Evolutionary conservation across 2,329 filamentous ascomycete genomes (phyloP).

Genomic region (Neoscytalidium dimidiatum): DNA sequence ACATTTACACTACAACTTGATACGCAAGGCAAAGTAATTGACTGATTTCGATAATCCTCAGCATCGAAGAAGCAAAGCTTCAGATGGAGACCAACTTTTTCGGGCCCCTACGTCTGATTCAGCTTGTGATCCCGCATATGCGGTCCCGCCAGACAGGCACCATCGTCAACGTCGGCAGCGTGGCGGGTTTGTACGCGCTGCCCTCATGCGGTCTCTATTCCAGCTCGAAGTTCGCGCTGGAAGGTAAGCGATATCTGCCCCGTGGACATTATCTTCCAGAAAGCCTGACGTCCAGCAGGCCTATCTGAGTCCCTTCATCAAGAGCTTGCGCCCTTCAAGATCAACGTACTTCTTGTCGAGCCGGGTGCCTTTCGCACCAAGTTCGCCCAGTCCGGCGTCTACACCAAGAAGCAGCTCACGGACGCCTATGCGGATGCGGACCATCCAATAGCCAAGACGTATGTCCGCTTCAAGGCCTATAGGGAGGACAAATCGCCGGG

Average conservation of each 20-base stretch:
- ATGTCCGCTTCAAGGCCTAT: neutral
- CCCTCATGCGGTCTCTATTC: constrained; percentile 48
- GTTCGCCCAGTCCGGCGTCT: neutral
- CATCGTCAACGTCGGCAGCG: constrained; percentile 51
- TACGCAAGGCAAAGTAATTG: neutral
- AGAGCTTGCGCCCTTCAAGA: constrained; percentile 1
- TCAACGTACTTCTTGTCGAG: constrained; percentile 6
- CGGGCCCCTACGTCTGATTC: constrained; percentile 51
- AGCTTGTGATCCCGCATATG: constrained; percentile 52
- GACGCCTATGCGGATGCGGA: constrained; percentile 36
- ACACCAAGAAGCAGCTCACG: constrained; percentile 33
- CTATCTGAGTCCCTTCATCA: neutral
- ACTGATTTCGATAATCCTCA: neutral
- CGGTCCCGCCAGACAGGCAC: constrained; percentile 32
- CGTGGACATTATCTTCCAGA: neutral
- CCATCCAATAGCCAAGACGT: constrained; percentile 25
- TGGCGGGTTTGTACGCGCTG: constrained; percentile 44
- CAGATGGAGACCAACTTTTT: constrained; percentile 50
- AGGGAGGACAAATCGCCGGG: constrained; percentile 47
- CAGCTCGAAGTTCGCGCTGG: constrained; percentile 46
- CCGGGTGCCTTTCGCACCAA: constrained; percentile 29
- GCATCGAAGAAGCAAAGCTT: neutral
- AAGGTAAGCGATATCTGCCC: neutral
- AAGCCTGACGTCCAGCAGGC: neutral
- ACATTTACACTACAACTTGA: neutral